Conservation (phyloP, 768 basidiomycete species). For the Boletus barrowsii region DNA sequence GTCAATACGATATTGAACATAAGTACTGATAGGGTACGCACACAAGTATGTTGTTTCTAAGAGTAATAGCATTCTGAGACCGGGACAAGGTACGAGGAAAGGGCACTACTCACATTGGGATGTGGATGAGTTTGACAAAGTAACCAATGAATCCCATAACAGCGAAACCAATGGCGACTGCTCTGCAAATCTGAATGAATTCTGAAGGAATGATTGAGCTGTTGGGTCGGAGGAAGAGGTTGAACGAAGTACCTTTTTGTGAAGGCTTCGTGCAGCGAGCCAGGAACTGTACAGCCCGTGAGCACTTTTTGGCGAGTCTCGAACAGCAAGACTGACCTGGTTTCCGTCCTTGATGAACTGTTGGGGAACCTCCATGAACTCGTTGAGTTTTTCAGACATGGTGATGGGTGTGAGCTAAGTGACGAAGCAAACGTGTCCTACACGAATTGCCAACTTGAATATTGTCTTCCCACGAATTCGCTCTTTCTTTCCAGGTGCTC, state of each 20-base stretch:
- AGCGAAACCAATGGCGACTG: conserved; percentile 94
- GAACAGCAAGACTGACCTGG: conserved; percentile 54
- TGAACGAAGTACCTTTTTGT: conserved; percentile 67
- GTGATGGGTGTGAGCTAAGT: conserved; percentile 22
- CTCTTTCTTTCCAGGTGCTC: background rate
- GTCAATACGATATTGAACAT: conserved; percentile 23
- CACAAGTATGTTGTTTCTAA: conserved; percentile 97
- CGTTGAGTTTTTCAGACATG: conserved; percentile 91
- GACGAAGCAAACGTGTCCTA: conserved; percentile 29
- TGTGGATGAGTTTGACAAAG: conserved; percentile 97
- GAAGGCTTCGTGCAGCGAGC: conserved; percentile 98
- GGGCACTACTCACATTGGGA: conserved; percentile 79
- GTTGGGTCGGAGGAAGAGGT: background rate
- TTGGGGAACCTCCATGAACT: conserved; percentile 88
- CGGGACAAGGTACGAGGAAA: background rate
- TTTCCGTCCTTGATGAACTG: conserved; percentile 92
- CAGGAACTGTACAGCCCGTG: conserved; percentile 63
- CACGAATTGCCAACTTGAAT: background rate
- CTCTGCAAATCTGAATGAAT: conserved; percentile 91
- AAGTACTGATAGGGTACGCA: conserved; percentile 45
- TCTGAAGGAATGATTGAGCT: conserved; percentile 47
- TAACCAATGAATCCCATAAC: conserved; percentile 99
- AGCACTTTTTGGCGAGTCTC: conserved; percentile 1
- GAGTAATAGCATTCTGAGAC: conserved; percentile 11
- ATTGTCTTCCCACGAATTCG: conserved; percentile 26